A percentile compares a stretch with the other conserved stretches of the same genome.
Conservation (phyloP, 768 basidiomycete genomes). For the Lactifluus hygrophoroides region DNA sequence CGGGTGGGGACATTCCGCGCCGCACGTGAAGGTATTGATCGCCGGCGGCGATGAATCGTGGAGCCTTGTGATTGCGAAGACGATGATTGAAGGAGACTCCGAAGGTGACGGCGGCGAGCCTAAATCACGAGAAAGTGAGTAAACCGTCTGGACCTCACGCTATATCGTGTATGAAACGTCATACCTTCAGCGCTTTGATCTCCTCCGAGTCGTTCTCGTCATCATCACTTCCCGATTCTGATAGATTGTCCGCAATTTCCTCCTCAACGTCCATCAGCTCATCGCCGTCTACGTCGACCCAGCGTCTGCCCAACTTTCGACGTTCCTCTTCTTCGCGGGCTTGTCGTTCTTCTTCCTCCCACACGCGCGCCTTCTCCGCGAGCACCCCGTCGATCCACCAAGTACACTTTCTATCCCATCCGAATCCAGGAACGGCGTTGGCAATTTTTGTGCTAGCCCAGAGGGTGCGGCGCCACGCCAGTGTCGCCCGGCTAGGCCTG, state of each 20-base stretch:
- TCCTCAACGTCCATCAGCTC: constrained; percentile 43
- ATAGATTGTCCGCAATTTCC: constrained; percentile 29
- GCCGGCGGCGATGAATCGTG: constrained; percentile 16
- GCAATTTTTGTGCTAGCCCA: constrained; percentile 64
- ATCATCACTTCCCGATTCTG: constrained; percentile 33
- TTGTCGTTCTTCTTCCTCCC: constrained; percentile 63
- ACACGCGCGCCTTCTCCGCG: constrained; percentile 55
- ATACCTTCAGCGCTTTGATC: constrained; percentile 74
- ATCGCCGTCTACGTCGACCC: constrained; percentile 58
- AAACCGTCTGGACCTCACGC: constrained; percentile 3
- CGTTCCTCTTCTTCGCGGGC: constrained; percentile 62
- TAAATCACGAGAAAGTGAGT: constrained; percentile 25
- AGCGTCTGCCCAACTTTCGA: constrained; percentile 49
- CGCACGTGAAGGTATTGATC: constrained; percentile 26
- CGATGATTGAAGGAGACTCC: constrained; percentile 49
- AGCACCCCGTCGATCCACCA: constrained; percentile 62
- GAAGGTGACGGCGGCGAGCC: constrained; percentile 70
- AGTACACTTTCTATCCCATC: constrained; percentile 49
- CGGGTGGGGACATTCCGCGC: constrained; percentile 27
- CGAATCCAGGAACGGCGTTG: constrained; percentile 66
- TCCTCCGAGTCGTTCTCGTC: constrained; percentile 64
- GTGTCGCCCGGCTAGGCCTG: constrained; percentile 27
- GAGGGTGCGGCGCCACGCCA: constrained; percentile 67
- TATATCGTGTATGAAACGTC: constrained; percentile 7
- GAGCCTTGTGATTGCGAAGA: constrained; percentile 23